Base-by-base conservation (phyloP, 306 rosid genomes). In the Sophora flavescens region DNA sequence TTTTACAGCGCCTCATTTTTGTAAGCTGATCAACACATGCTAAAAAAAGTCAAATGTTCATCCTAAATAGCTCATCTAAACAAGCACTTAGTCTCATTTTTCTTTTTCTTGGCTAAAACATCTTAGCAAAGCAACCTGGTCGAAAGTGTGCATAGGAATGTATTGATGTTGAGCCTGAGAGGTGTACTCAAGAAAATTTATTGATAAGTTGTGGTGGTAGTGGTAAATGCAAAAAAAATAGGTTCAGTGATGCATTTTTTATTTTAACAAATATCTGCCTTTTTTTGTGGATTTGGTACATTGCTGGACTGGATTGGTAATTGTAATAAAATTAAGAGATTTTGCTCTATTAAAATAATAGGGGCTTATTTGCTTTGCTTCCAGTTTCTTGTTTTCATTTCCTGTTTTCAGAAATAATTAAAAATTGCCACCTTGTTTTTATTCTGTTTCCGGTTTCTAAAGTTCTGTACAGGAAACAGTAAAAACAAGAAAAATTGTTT, bases 321-420 rank as follows among this genome's bases (percentile, higher is more conserved):
- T 42, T 80, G 16, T 74, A 51, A 48, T 44, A 28, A 72, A 57
- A 8, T 47, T 58, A 6, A 28, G 72, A 3, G 32, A 48, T 38
- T 70, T 70, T 51, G 28, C 26, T 50, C 39, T 70, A 35, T 50
- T 60, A 5, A 61, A 58, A 75, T 11, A 16, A 3, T 22, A 22
- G 22, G 22, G 22, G 22, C 22, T 22, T 22, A 1, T 22, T 22
- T 22, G 22, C 1, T 22, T 22, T 22, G 22, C 1, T 22, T 22
- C 1, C 22, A 22, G 22, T 22, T 22, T 22, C 22, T 1, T 22
- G 22, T 22, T 22, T 22, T 22, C 22, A 22, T 22, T 22, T 22
- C 22, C 22, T 22, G 22, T 22, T 22, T 22, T 22, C 22, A 22
- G 22, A 22, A 22, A 22, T 22, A 22, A 22, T 22, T 22, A 22